Conservation (phyloP, 257 asterid species). For the Scutellaria baicalensis region DNA sequence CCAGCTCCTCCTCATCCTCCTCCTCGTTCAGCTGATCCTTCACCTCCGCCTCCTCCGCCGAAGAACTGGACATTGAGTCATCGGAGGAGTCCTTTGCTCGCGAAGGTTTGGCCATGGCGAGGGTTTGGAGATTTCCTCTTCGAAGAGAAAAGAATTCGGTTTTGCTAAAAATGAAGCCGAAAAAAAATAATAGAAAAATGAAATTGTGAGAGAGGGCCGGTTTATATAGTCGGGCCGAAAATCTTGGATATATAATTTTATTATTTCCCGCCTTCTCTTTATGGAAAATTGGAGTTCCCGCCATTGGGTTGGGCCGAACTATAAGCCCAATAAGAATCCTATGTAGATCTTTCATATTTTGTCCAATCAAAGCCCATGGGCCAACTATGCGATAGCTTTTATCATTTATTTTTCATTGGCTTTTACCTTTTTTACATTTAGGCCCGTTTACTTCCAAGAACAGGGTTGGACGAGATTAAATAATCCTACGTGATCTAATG, state of each 20-base stretch:
- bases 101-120: constrained; percentile 48
- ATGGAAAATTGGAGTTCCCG: constrained; percentile 17
- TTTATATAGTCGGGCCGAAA: constrained; percentile 25
- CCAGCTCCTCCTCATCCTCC: constrained; percentile 92
- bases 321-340: not conserved
- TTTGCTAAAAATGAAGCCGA: not conserved
- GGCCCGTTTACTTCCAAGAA: too few relatives aligned
- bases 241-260: constrained; percentile 1
- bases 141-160: not conserved
- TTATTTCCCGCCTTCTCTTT: constrained; percentile 38
- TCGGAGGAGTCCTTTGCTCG: constrained; percentile 46
- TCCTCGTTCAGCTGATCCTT: constrained; percentile 56
- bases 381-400: too few relatives aligned
- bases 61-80: constrained; percentile 48
- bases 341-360: too few relatives aligned
- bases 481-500: too few relatives aligned
- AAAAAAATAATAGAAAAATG: not conserved
- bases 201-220: not conserved
- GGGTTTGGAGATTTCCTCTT: constrained; percentile 25
- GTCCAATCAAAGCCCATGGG: too few relatives aligned
- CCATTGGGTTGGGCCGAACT: constrained; percentile 24
- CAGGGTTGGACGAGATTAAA: too few relatives aligned
- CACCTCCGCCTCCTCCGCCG: constrained; percentile 54
- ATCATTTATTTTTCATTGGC: too few relatives aligned
- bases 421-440: too few relatives aligned